A percentile compares a stretch with the other conserved stretches of the same genome.
Conservation (phyloP, 768 basidiomycete genomes). For the Dacryopinax primogenitus region DNA sequence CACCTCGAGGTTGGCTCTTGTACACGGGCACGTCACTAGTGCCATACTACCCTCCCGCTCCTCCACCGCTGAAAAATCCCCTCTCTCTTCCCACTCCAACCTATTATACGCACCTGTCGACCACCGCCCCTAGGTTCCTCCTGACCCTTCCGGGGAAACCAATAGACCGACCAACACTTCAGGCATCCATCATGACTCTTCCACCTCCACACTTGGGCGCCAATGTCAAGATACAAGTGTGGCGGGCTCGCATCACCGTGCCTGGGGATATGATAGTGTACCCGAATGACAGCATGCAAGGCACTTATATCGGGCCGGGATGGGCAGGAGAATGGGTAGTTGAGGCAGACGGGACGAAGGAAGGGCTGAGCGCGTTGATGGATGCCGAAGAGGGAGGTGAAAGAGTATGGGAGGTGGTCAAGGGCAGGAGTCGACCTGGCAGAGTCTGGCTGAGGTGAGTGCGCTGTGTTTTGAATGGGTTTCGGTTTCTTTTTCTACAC, state of each 20-base stretch:
- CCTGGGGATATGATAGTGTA: background rate
- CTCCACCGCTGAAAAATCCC: slow-evolving; percentile 39
- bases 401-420: slow-evolving; percentile 18
- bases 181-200: slow-evolving; percentile 2
- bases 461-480: background rate
- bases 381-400: slow-evolving; percentile 13
- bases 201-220: background rate
- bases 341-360: slow-evolving; percentile 60
- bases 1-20: slow-evolving; percentile 50
- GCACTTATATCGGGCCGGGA: slow-evolving; percentile 23
- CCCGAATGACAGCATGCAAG: background rate
- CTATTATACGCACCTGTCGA: slow-evolving; percentile 46
- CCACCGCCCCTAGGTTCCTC: background rate
- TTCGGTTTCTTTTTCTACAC: background rate
- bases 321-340: slow-evolving; percentile 70
- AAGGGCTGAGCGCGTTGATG: slow-evolving; percentile 17
- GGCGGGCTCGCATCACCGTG: slow-evolving; percentile 7
- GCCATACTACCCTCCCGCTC: slow-evolving; percentile 44
- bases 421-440: slow-evolving; percentile 19
- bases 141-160: background rate
- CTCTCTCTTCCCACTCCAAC: slow-evolving; percentile 51
- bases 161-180: background rate
- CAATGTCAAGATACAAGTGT: slow-evolving; percentile 3
- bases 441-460: slow-evolving; percentile 13
- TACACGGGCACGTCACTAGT: slow-evolving; percentile 52